Conservation (phyloP, 495 filamentous ascomycete genomes). For the Penicillium paradoxum region DNA sequence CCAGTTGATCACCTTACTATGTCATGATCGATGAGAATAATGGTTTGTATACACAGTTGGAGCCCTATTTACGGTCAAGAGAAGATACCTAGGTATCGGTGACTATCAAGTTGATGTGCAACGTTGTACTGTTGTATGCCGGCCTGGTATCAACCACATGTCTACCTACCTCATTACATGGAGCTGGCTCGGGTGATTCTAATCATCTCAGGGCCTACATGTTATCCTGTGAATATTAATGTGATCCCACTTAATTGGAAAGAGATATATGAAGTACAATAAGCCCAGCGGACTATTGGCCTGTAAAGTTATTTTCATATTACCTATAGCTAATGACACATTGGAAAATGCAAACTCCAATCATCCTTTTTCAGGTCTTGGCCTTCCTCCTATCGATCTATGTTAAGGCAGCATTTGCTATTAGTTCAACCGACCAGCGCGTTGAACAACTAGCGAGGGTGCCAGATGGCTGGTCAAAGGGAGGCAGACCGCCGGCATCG, state of each 20-base stretch:
- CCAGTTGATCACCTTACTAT: no score
- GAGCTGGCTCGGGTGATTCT: background rate
- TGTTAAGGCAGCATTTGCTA: background rate
- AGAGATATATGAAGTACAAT: background rate
- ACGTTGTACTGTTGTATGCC: background rate
- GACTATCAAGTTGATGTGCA: background rate
- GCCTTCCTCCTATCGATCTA: conserved; percentile 15
- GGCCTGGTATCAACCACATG: background rate
- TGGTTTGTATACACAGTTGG: background rate
- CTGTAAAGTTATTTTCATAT: background rate
- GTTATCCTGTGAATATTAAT: background rate
- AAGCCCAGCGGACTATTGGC: no score
- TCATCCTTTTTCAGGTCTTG: conserved; percentile 6
- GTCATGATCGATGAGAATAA: no score
- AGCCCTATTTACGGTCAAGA: background rate
- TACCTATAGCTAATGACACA: background rate
- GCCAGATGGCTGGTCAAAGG: conserved; percentile 46
- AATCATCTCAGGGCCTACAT: background rate
- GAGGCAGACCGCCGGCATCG: conserved; percentile 27
- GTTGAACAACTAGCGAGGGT: conserved; percentile 41
- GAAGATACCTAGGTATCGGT: background rate
- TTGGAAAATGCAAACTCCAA: conserved; percentile 12
- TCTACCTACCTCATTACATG: background rate
- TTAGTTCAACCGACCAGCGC: conserved; percentile 23
- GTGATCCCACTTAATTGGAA: background rate